Base-by-base conservation (phyloP, 495 filamentous ascomycete species). In the Aspergillus wentii region DNA sequence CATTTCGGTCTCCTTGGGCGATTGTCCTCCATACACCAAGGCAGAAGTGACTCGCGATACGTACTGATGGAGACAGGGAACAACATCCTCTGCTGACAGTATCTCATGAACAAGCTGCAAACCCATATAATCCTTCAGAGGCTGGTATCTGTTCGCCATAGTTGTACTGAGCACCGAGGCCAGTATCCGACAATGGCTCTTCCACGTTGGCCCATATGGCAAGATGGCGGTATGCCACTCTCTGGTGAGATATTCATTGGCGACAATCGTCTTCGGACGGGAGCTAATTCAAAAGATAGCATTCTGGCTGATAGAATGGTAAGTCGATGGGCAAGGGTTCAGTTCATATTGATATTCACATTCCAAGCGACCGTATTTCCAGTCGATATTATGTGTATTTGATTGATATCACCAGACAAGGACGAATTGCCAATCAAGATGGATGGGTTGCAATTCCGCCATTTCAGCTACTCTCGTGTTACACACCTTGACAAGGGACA, bases 61-160 rank as follows among this genome's bases (percentile, higher is more conserved):
- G 52, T 76, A 81, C 33, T 78, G 75, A 49, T 80, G 75, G 35
- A 82, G 62, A 19, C 64, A 61, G 44, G 74, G 68, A 29, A 70
- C 47, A 49, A 79, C 81, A 13, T 74, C 62, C 17, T 38, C 36
- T 16, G 35, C 8, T 1, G 5, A 19, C 5, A 51, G 33, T 14
- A 53, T 35, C 4, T 56, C 42, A 25, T 41, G 30, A 2, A 47
- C 23, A 4, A 56, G 17, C 35, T 48, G 43, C 17, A 31, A 37
- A 30, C 39, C 45, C 33, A 46, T 44, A 4, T 48, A 14, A 8
- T 50, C 48, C 28, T 48, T 28, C 7, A 55, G 18, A 3, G 22
- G 14, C 9, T 20, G n/a, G 25, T 51, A 48, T 2, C 18, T 30
- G 3, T 14, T 8, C 7, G 38, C 11, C 4, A 27, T 17, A 8